phyloP scores from a whole-genome alignment of 2,329 filamentous ascomycete genomes.

The Fusarium sp. region DNA sequence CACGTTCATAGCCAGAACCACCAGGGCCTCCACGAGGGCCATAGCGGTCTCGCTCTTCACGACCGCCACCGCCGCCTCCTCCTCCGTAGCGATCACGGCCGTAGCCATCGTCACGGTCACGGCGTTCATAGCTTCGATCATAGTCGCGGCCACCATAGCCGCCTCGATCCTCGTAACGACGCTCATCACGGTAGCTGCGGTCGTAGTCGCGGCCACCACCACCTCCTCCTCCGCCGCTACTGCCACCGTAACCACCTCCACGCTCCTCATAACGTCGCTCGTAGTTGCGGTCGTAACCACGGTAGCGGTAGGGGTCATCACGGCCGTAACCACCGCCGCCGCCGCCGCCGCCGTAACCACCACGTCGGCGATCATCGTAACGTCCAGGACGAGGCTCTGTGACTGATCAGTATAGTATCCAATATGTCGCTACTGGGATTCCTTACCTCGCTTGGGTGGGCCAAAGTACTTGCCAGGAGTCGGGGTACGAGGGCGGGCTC shows the following conservation, averaged over 20 bases:
- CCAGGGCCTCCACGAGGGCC: conserved; percentile 50
- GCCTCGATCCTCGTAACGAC: conserved; percentile 57
- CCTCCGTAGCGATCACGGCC: conserved; percentile 50
- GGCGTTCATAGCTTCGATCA: conserved; percentile 67
- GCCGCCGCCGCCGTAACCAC: conserved; percentile 61
- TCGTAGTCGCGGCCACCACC: conserved; percentile 56
- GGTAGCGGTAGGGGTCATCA: conserved; percentile 68
- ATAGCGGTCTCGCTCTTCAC: conserved; percentile 58
- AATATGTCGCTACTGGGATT: not conserved
- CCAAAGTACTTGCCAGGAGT: conserved; percentile 99
- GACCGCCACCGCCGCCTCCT: conserved; percentile 47
- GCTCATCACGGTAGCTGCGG: conserved; percentile 61
- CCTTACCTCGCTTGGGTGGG: conserved; percentile 93
- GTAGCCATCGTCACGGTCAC: conserved; percentile 53
- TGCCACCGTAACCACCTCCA: conserved; percentile 53
- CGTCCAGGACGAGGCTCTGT: conserved; percentile 52
- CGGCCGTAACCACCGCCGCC: conserved; percentile 56
- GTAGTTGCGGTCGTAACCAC: conserved; percentile 55
- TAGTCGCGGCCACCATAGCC: conserved; percentile 63
- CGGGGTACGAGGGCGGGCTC: conserved; percentile 91
- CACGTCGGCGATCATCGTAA: conserved; percentile 72
- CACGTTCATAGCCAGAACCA: conserved; percentile 58
- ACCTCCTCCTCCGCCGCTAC: conserved; percentile 39
- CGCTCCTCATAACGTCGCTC: conserved; percentile 60
- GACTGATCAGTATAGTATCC: conserved; percentile 13